Base-by-base conservation (phyloP, 495 filamentous ascomycete species). In the Aspergillus indologenus region DNA sequence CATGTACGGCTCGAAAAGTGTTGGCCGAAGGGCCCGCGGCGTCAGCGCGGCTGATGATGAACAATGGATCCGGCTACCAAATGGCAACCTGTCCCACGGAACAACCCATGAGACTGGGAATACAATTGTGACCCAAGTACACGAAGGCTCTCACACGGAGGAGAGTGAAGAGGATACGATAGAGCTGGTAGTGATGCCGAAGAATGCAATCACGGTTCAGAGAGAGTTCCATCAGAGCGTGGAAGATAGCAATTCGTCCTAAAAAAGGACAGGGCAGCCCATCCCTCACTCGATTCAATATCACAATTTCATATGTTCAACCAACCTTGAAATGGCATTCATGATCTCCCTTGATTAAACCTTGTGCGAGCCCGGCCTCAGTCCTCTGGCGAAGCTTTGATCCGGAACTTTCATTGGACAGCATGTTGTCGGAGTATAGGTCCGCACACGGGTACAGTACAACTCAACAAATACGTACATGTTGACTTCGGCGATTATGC, bases 11-110 rank as follows among this genome's bases (percentile, higher is more conserved):
- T 44, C 54, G 24, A 45, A 29, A 8, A 31, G 44, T n/a, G 44
- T 34, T 42, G 22, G 24, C 3, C 24, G 45, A 17, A 17, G 29
- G 14, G 23, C 5, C 18, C 21, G 54, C 3, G 26, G 4, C 9
- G 43, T 29, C 6, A 56, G 54, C 44, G 40, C 24, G 12, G 31
- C 44, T 4, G 15, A 26, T 19, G 31, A 24, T 15, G 54, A 56
- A 24, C 44, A 45, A 26, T 56, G 54, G 54, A 56, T 56, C 31
- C 54, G 26, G n/a, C 15, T 53, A 12, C 50, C 22, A 20, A 53
- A 56, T 14, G 54, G 34, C 40, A 55, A 26, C 21, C 24, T 40
- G 5, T 54, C 53, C 0, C 29, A 34, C n/a, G 18, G 18, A 20
- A 45, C 26, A 42, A 42, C 19, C 8, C 18, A 45, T 2, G 4